Conservation (phyloP, 1,284 basidiomycete genomes). For the Pseudozyma flocculosa region DNA sequence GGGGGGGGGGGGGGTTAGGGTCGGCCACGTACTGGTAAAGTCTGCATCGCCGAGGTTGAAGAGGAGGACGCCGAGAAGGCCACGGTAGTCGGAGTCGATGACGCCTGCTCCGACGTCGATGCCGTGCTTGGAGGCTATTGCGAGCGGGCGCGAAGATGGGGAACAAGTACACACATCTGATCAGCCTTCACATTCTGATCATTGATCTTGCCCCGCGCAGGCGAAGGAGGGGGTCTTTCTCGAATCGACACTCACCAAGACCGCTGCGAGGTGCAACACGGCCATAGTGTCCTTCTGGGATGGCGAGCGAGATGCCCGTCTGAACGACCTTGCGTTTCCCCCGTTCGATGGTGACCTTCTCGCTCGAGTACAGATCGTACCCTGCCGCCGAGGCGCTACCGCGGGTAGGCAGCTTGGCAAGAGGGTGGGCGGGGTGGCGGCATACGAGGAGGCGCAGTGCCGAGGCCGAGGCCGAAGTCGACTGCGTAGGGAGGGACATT, state of each 20-base stretch:
- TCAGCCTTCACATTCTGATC: too few species aligned
- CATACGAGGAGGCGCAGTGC: conserved; percentile 72
- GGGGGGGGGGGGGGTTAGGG: not conserved
- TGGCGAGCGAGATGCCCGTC: conserved; percentile 86
- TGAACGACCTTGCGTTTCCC: conserved; percentile 82
- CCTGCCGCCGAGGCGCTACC: conserved; percentile 85
- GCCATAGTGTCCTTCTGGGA: conserved; percentile 89
- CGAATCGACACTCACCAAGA: conserved; percentile 76
- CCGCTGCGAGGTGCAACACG: conserved; percentile 92
- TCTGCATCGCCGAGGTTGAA: conserved; percentile 85
- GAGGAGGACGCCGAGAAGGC: conserved; percentile 85
- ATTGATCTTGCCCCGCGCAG: too few species aligned
- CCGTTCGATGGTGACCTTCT: conserved; percentile 28
- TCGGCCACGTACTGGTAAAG: conserved; percentile 70
- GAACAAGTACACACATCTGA: too few species aligned
- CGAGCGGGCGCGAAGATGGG: too few species aligned
- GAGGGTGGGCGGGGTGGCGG: conserved; percentile 68
- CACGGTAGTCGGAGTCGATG: conserved; percentile 93
- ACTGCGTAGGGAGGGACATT: too few species aligned
- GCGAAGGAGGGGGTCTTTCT: too few species aligned
- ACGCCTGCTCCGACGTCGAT: conserved; percentile 97
- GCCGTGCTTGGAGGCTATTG: conserved; percentile 90
- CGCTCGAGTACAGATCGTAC: conserved; percentile 86
- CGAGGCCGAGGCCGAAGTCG: conserved; percentile 6
- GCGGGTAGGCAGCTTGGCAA: conserved; percentile 80